Evolutionary conservation across 352 stramenopile species (phyloP).

Genomic region (Globisporangium takayamanum): DNA sequence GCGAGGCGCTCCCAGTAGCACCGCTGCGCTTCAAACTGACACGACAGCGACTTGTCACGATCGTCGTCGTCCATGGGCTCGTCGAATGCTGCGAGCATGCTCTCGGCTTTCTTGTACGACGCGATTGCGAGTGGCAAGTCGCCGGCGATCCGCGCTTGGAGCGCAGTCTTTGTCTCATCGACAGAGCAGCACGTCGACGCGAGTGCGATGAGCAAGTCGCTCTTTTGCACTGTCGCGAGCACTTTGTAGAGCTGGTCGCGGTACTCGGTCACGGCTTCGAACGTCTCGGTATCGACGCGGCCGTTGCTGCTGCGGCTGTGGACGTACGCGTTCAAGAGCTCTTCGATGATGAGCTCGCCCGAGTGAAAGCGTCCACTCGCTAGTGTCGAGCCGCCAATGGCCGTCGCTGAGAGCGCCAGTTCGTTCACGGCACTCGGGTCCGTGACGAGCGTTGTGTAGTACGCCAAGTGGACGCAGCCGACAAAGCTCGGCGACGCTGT

Average conservation of each 20-base stretch:
- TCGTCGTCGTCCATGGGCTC: slow-evolving; percentile 26
- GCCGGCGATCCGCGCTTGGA: slow-evolving; percentile 60
- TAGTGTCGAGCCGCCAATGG: slow-evolving; percentile 51
- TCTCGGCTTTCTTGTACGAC: slow-evolving; percentile 67
- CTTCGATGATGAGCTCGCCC: slow-evolving; percentile 61
- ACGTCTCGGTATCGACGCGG: slow-evolving; percentile 3
- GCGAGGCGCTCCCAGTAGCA: slow-evolving; percentile 58
- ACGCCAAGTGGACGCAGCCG: slow-evolving; percentile 39
- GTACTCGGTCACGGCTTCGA: slow-evolving; percentile 24
- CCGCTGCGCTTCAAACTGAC: slow-evolving; percentile 38
- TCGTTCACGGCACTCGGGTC: slow-evolving; percentile 22
- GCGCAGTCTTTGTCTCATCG: slow-evolving; percentile 46
- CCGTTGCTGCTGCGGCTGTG: slow-evolving; percentile 4
- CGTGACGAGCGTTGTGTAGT: slow-evolving; percentile 33
- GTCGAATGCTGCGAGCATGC: slow-evolving; percentile 29
- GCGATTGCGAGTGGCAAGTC: slow-evolving; percentile 62
- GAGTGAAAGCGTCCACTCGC: slow-evolving; percentile 49
- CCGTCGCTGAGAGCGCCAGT: slow-evolving; percentile 28
- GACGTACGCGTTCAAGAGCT: slow-evolving; percentile 38
- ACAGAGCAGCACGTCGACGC: slow-evolving; percentile 43
- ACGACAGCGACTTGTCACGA: slow-evolving; percentile 13
- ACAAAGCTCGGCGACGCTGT: slow-evolving; percentile 17
- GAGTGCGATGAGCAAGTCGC: slow-evolving; percentile 54
- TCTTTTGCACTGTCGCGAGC: slow-evolving; percentile 54
- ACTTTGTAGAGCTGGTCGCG: slow-evolving; percentile 78